phyloP scores from a whole-genome alignment of 768 basidiomycete species.

The Candolleomyces eurysporus region DNA sequence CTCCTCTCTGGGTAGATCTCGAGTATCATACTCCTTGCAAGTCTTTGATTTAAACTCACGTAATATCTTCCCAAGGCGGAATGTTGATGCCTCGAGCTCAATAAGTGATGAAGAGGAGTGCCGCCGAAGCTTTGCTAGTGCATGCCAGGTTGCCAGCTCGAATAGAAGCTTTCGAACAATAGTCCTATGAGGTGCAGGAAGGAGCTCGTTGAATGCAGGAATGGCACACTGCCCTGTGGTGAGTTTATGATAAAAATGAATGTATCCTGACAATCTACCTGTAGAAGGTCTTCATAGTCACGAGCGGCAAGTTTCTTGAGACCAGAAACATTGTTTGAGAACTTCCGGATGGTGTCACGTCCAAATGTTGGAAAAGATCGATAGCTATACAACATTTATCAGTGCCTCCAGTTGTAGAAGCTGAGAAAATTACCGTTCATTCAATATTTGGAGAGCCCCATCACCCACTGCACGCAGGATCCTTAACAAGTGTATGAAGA shows the following conservation, averaged over 20 bases:
- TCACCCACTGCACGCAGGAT: conserved; percentile 22
- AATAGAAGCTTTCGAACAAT: conserved; percentile 24
- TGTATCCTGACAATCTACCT: conserved; percentile 20
- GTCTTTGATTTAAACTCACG: conserved; percentile 28
- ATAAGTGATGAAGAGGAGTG: conserved; percentile 24
- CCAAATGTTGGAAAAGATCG: conserved; percentile 28
- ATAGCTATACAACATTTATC: conserved; percentile 28
- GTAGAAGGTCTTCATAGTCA: conserved; percentile 38
- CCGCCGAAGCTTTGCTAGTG: conserved; percentile 28
- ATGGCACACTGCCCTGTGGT: conserved; percentile 26
- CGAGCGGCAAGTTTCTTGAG: conserved; percentile 35
- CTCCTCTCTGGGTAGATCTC: conserved; percentile 37
- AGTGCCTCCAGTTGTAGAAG: conserved; percentile 33
- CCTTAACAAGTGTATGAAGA: conserved; percentile 32
- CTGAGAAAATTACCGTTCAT: conserved; percentile 27
- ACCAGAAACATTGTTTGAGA: conserved; percentile 30
- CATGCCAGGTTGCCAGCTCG: conserved; percentile 30
- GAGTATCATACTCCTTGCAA: conserved; percentile 24
- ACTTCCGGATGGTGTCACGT: conserved; percentile 30
- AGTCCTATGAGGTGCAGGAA: conserved; percentile 20
- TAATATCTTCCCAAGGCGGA: conserved; percentile 24
- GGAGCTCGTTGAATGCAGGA: conserved; percentile 35
- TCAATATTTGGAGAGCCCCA: conserved; percentile 18
- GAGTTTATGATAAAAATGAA: neutral
- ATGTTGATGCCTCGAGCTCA: conserved; percentile 23